Base-by-base conservation (phyloP, 2,329 filamentous ascomycete genomes). In the Grosmannia serpens region DNA sequence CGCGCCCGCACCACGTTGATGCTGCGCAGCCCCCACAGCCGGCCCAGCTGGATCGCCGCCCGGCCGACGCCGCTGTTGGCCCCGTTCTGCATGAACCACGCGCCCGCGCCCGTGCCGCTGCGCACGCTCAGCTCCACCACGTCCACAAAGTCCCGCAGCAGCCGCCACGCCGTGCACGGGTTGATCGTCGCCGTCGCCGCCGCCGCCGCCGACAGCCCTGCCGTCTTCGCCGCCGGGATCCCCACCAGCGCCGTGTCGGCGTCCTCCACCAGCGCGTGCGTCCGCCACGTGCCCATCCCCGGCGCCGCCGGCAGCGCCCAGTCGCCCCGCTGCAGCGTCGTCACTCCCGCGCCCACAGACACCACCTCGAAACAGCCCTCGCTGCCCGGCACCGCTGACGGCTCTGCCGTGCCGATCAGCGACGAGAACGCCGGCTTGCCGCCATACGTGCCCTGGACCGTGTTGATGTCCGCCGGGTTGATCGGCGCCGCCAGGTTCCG, bases 391-490 rank as follows among this genome's bases (percentile, higher is more conserved):
- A 94, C 82, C 1, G 89, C 89, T 9, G 87, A 83, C 2, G 91
- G 90, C 27, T 84, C 77, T 1, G 83, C 64, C 0, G 91, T 96
- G 59, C 91, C 88, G 58, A 99, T 59, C 1, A 83, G 73, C 7
- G 84, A 85, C 22, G 83, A 85, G 73, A 95, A 91, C 51, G 81
- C 76, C 0, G 91, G 91, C 70, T 90, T 90, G 52, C 85, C 85
- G 62, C 92, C 92, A 75, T 99, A 99, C 4, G 92, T 91, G 64
- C 94, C 94, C 77, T 99, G 94, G 67, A 99, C 89, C 67, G 92
- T 92, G 77, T 99, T 99, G 72, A 99, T 89, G 74, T 99, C 94
- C 68, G 94, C 91, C 27, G 94, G 94, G 75, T 99, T 99, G 72
- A 99, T 89, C 59, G 94, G 90, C 1, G 91, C 85, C 35, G 91